Conservation (phyloP, 805 yeast genomes). For the Candida wancherniae region DNA sequence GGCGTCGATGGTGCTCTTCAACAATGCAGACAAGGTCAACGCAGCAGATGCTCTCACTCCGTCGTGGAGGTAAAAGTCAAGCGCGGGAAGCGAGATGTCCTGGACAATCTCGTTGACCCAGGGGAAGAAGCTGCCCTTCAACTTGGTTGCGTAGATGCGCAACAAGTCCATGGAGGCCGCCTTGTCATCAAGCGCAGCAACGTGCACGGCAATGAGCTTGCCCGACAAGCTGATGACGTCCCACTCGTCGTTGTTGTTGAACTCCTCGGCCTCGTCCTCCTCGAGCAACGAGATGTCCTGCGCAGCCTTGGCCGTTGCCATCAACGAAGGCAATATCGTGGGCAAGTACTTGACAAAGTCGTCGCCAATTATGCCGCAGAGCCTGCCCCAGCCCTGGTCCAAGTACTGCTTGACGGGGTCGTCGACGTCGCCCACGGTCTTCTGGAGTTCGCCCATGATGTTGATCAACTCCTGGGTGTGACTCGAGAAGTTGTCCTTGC, state of each 20-base stretch:
- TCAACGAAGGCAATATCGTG: conserved; percentile 82
- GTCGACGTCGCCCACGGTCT: conserved; percentile 54
- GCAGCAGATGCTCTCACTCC: conserved; percentile 94
- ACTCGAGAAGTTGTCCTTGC: conserved; percentile 78
- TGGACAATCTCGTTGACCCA: conserved; percentile 74
- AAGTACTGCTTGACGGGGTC: conserved; percentile 84
- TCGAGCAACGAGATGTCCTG: conserved; percentile 88
- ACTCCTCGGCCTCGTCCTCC: conserved; percentile 80
- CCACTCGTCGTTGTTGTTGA: conserved; percentile 86
- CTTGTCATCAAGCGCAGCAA: conserved; percentile 91
- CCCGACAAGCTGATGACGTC: conserved; percentile 90
- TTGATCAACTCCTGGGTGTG: conserved; percentile 71
- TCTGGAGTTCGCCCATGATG: conserved; percentile 69
- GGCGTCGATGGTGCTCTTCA: conserved; percentile 57
- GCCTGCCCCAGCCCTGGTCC: conserved; percentile 94
- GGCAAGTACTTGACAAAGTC: conserved; percentile 83
- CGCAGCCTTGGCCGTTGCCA: conserved; percentile 79
- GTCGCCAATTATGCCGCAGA: conserved; percentile 78
- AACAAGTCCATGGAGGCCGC: conserved; percentile 87
- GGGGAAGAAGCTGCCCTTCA: conserved; percentile 77
- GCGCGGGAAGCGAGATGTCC: conserved; percentile 80
- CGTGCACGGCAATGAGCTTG: conserved; percentile 89
- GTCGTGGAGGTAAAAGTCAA: conserved; percentile 88
- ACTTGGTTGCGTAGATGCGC: conserved; percentile 76
- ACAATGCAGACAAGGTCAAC: conserved; percentile 69